Evolutionary conservation across 805 yeast species (phyloP), one percentile per base, ranked within the genome.

Genomic region (Kuraishia piskuri): DNA sequence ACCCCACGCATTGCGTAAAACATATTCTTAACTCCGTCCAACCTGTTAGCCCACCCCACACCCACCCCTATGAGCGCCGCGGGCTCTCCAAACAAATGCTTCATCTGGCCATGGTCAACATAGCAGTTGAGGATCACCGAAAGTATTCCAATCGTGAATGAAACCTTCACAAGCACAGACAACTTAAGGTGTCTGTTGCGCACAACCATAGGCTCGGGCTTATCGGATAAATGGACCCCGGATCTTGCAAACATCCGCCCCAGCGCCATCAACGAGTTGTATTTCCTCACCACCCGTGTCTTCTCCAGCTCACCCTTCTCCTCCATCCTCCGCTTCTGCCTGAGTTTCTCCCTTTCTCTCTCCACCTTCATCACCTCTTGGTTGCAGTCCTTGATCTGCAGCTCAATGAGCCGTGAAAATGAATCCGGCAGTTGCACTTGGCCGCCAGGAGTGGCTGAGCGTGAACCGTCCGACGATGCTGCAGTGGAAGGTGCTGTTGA

Each of bases 111-210:
- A 12, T 31, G 40, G 49, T 47, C 49, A 19, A 47, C 20, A 20
- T 49, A 49, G 45, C 20, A 49, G 25, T 49, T 22, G n/a, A 49
- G 46, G 12, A 49, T 22, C 5, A 49, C 31, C n/a, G 46, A 19
- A 24, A 49, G n/a, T 2, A 49, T 14, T 7, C 51, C 51, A 10
- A 49, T 37, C 7, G 51, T 36, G 46, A 49, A 19, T 17, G 51
- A 49, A 25, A 49, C 46, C 46, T 49, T 49, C n/a, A 49, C 45
- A 44, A 48, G 25, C 44, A 31, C 9, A 6, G 51, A 49, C 22
- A 49, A n/a, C 8, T 26, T 31, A n/a, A 49, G 46, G 25, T 36
- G 22, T 23, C 19, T 49, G 22, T 49, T 49, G 6, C 51, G 26
- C 9, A 12, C 12, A 5, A 22, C n/a, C 7, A 49, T 8, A 7